Evolutionary conservation across 2,329 filamentous ascomycete genomes (phyloP), one percentile per base, ranked within the genome.

Genomic region (Xylariaceae sp.): DNA sequence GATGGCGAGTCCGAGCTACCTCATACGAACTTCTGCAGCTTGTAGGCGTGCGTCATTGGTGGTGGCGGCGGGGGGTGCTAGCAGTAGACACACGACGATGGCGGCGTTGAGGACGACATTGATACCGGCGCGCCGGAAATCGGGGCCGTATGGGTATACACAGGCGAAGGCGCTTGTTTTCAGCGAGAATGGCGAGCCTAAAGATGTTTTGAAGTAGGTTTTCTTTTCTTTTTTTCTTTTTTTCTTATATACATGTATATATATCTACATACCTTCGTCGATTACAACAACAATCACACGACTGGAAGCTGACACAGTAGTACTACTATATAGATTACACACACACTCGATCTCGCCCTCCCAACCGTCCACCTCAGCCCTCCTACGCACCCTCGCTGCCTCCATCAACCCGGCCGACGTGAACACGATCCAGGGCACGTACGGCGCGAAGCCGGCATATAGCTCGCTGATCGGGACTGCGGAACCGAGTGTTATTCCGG

Each of bases 341-440:
- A 77, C 72, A 1, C 82, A 91, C 70, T 88, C 85, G 55, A 88
- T 92, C 62, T 85, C 85, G 4, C 86, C 88, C 3, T 77, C 80
- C 3, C 79, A 90, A 52, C 85, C 87, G 38, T 65, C 73, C 25
- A 68, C 67, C 38, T 70, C 76, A 37, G 69, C 94, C 56, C 90
- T 92, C 44, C 74, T 98, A 49, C 88, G 89, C 66, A 85, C 93
- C 59, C 87, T 98, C 59, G 88, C 91, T 23, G 83, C 90, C 1
- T 89, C 93, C 46, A 88, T 98, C 67, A 98, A 98, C 72, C 93
- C 93, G 20, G 91, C 93, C 61, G 93, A 98, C 70, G 88, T 98
- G 67, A 98, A 98, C 74, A 92, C 92, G 60, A 88, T 98, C 61
- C 93, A 98, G 73, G 93, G 93, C 55, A 90, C 92, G 4, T 98